Conservation (phyloP, 1,284 basidiomycete genomes). For the Ceratobasidium sp. region DNA sequence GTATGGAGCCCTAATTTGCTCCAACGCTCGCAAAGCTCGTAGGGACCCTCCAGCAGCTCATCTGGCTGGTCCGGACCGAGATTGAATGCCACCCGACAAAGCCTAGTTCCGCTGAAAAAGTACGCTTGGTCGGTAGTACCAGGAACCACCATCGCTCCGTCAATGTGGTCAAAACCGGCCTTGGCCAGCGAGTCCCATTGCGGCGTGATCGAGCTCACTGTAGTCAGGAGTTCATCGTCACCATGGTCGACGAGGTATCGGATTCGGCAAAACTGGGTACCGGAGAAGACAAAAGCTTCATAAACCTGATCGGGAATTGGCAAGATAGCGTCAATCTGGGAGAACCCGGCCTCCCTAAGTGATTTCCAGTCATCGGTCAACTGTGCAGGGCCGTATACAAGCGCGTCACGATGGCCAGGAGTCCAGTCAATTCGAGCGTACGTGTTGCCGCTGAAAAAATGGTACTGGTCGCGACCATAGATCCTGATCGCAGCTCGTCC, state of each 20-base stretch:
- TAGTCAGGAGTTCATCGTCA: conserved; percentile 27
- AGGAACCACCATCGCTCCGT: conserved; percentile 25
- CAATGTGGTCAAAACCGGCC: conserved; percentile 31
- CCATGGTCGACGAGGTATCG: conserved; percentile 1
- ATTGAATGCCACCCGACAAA: conserved; percentile 3
- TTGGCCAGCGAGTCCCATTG: conserved; percentile 15
- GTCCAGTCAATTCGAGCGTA: conserved; percentile 37
- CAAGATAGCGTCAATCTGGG: conserved; percentile 26
- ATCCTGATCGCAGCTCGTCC: conserved; percentile 30
- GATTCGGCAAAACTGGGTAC: conserved; percentile 24
- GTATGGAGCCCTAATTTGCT: neutral
- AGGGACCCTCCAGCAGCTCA: conserved; percentile 34
- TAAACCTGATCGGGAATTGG: conserved; percentile 33
- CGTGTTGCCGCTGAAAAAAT: conserved; percentile 34
- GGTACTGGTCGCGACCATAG: conserved; percentile 8
- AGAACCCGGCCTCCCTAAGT: conserved; percentile 25
- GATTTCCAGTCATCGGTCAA: conserved; percentile 32
- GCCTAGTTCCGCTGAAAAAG: conserved; percentile 19
- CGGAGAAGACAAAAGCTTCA: conserved; percentile 36
- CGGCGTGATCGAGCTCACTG: neutral
- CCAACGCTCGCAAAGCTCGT: conserved; percentile 10
- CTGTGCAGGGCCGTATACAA: conserved; percentile 27
- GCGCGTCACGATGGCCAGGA: conserved; percentile 8
- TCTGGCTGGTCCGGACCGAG: neutral
- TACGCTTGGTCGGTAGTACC: conserved; percentile 20